Conservation (phyloP, 2,329 filamentous ascomycete genomes). For the Sordariomycetes sp. region DNA sequence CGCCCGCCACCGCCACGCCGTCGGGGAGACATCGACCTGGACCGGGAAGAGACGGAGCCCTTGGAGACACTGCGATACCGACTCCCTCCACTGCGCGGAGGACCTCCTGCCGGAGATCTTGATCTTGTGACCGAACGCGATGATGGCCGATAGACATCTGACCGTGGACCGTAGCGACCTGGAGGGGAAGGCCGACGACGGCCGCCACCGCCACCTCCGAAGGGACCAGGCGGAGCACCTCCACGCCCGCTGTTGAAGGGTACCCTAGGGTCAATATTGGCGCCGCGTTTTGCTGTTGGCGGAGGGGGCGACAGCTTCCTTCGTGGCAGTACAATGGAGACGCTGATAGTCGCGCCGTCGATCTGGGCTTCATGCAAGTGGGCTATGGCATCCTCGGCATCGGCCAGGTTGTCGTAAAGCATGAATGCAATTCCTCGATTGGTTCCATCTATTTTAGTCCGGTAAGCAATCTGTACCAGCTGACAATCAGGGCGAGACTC, state of each 20-base stretch:
- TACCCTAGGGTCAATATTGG: conserved; percentile 44
- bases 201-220: conserved; percentile 23
- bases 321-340: conserved; percentile 79
- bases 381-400: conserved; percentile 81
- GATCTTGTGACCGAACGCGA: conserved; percentile 40
- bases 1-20: conserved; percentile 20
- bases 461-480: not conserved
- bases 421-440: conserved; percentile 95
- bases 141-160: conserved; percentile 55
- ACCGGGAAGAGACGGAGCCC: conserved; percentile 36
- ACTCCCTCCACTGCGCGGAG: conserved; percentile 18
- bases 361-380: conserved; percentile 98
- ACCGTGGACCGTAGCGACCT: conserved; percentile 29
- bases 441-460: conserved; percentile 39
- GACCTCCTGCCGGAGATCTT: conserved; percentile 30
- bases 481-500: conserved; percentile 20
- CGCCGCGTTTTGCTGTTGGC: conserved; percentile 56
- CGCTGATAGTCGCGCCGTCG: conserved; percentile 73
- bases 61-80: conserved; percentile 36
- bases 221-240: conserved; percentile 20
- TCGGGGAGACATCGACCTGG: conserved; percentile 32
- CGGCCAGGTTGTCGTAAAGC: conserved; percentile 64
- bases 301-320: conserved; percentile 76
- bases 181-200: conserved; percentile 25
- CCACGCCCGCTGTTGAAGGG: conserved; percentile 20